Conservation (phyloP, 176 grass and related monocot species). For the Coix lacrymajobi region DNA sequence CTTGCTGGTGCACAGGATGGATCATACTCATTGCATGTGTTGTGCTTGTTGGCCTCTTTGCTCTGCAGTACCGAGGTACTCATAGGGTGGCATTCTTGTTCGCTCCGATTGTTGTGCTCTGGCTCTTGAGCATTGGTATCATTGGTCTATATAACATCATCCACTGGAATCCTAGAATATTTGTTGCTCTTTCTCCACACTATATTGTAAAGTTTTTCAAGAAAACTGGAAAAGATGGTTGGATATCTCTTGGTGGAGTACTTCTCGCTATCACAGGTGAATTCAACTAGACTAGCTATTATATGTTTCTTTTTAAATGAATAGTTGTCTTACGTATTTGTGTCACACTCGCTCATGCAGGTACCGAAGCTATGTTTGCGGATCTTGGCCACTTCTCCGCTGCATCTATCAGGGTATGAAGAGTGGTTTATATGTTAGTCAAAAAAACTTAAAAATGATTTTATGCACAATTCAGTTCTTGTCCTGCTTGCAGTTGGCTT, state of each 20-base stretch:
- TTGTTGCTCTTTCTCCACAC: conserved; percentile 57
- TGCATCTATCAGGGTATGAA: conserved; percentile 63
- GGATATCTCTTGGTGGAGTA: conserved; percentile 62
- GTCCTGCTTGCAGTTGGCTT: conserved; percentile 49
- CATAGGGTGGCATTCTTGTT: conserved; percentile 70
- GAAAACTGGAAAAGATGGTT: conserved; percentile 58
- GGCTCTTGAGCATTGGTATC: conserved; percentile 54
- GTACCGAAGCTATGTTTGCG: conserved; percentile 83
- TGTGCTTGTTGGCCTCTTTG: conserved; percentile 66
- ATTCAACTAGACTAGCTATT: not conserved
- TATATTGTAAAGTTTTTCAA: conserved; percentile 58
- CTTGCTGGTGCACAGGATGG: conserved; percentile 40
- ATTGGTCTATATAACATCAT: conserved; percentile 73
- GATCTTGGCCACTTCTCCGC: conserved; percentile 77
- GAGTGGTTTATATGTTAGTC: not conserved
- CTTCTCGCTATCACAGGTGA: conserved; percentile 71
- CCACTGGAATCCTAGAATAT: conserved; percentile 66
- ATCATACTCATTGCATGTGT: conserved; percentile 50
- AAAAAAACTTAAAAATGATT: not conserved
- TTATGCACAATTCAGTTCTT: not conserved
- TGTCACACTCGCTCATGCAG: conserved; percentile 30
- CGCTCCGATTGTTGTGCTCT: conserved; percentile 57
- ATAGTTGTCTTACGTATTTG: conserved; percentile 6
- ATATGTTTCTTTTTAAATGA: not conserved
- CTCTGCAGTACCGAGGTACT: conserved; percentile 63